Percentiles rank a stretch among this genome's conserved stretches.
Evolutionary conservation across 345 rosid species (phyloP).

Genomic region (Dipteronia dyeriana): DNA sequence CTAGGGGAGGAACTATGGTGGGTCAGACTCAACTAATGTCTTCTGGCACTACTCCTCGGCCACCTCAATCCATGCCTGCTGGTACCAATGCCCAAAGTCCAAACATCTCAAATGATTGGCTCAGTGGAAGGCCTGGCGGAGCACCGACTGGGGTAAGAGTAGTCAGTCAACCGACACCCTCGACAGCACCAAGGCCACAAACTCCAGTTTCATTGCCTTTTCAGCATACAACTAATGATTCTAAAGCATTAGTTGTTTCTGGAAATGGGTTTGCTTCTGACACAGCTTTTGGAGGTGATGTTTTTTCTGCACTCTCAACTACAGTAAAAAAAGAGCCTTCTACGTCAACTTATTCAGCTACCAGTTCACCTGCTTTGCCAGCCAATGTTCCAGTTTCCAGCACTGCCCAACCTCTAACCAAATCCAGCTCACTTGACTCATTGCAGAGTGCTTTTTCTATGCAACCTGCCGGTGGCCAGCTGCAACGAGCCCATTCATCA

Average conservation of each 20-base stretch:
- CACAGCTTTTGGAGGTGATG: conserved; percentile 53
- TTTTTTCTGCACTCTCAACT: conserved; percentile 53
- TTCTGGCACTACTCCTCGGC: conserved; percentile 36
- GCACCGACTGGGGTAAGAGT: conserved; percentile 48
- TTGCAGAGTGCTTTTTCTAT: conserved; percentile 62
- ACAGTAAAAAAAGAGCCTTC: conserved; percentile 53
- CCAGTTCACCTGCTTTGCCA: conserved; percentile 41
- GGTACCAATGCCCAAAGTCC: conserved; percentile 42
- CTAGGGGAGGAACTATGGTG: conserved; percentile 47
- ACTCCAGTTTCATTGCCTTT: conserved; percentile 39
- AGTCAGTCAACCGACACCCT: conserved; percentile 37
- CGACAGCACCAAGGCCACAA: conserved; percentile 42
- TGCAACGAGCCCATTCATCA: conserved; percentile 48
- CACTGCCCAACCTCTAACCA: conserved; percentile 51
- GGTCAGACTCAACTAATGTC: conserved; percentile 49
- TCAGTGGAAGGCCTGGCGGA: conserved; percentile 51
- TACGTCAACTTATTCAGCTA: conserved; percentile 41
- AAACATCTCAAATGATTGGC: conserved; percentile 55
- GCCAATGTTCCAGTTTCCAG: conserved; percentile 52
- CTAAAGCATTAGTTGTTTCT: conserved; percentile 54
- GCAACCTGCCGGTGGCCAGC: conserved; percentile 64
- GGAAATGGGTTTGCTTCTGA: conserved; percentile 58
- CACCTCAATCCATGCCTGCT: conserved; percentile 44
- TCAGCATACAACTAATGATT: conserved; percentile 38
- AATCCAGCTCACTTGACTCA: conserved; percentile 67